phyloP scores from a whole-genome alignment of 306 rosid genomes.

The Lathyrus oleraceus region DNA sequence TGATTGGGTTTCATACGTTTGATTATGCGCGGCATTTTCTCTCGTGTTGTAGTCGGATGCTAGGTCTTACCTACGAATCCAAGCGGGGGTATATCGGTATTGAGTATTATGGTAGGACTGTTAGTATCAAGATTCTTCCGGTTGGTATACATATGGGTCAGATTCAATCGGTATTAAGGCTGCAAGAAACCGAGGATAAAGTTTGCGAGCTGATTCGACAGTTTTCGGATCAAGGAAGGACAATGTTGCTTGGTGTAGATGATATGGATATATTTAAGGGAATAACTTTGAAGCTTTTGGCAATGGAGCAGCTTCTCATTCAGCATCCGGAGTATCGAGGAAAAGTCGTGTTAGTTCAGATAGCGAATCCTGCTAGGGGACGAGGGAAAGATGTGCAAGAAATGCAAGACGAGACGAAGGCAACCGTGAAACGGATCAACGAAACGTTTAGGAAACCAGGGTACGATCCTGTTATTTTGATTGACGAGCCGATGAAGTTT shows the following conservation, averaged over 20 bases:
- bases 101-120: constrained; percentile 83
- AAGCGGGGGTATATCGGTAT: constrained; percentile 82
- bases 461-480: constrained; percentile 71
- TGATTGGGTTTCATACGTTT: constrained; percentile 85
- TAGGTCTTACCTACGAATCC: constrained; percentile 73
- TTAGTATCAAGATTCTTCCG: constrained; percentile 80
- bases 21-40: constrained; percentile 86
- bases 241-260: constrained; percentile 71
- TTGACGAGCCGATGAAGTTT: constrained; percentile 66
- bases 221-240: constrained; percentile 47
- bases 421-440: constrained; percentile 65
- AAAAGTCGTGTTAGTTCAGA: constrained; percentile 79
- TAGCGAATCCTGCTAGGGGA: constrained; percentile 85
- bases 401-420: constrained; percentile 61
- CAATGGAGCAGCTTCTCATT: constrained; percentile 80
- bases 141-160: constrained; percentile 88
- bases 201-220: constrained; percentile 35
- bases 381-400: constrained; percentile 77
- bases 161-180: constrained; percentile 65
- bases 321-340: constrained; percentile 68
- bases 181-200: constrained; percentile 56
- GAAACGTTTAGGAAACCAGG: constrained; percentile 66
- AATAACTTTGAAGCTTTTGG: constrained; percentile 77
- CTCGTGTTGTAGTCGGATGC: constrained; percentile 85
- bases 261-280: constrained; percentile 94